phyloP scores from a whole-genome alignment of 768 basidiomycete species.

The Cubamyces sp. region DNA sequence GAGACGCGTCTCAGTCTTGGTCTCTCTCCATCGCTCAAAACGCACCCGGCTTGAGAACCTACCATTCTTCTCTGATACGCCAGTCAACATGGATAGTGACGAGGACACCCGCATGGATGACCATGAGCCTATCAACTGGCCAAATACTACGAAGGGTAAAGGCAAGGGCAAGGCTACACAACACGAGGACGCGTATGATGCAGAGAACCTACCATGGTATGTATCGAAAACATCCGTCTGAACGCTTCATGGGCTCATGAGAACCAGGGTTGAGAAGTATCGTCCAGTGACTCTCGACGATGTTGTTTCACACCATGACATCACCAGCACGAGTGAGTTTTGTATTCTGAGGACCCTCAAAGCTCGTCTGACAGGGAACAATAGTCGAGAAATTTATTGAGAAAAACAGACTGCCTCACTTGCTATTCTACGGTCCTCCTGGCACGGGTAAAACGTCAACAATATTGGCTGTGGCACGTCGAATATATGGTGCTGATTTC shows the following conservation, averaged over 20 bases:
- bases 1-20: slow-evolving; percentile 1
- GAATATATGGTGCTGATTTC: slow-evolving; percentile 88
- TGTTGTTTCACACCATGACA: slow-evolving; percentile 96
- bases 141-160: slow-evolving; percentile 45
- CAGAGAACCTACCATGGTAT: slow-evolving; percentile 86
- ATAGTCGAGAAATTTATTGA: slow-evolving; percentile 96
- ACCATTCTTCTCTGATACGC: not conserved
- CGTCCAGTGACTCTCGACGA: slow-evolving; percentile 89
- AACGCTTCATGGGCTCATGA: not conserved
- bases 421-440: slow-evolving; percentile 97
- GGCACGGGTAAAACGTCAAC: slow-evolving; percentile 99
- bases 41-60: not conserved
- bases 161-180: slow-evolving; percentile 71
- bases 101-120: slow-evolving; percentile 57
- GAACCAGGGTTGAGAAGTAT: slow-evolving; percentile 94
- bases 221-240: slow-evolving; percentile 6
- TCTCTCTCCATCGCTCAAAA: not conserved
- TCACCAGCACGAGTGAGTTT: slow-evolving; percentile 86
- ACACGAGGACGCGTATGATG: slow-evolving; percentile 42
- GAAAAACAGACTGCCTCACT: slow-evolving; percentile 90
- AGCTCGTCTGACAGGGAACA: not conserved
- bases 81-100: slow-evolving; percentile 56
- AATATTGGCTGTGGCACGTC: slow-evolving; percentile 91
- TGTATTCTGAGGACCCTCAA: not conserved
- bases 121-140: slow-evolving; percentile 39